Evolutionary conservation across 208 protist genomes (phyloP).

Genomic region (Acanthamoeba castellanii): DNA sequence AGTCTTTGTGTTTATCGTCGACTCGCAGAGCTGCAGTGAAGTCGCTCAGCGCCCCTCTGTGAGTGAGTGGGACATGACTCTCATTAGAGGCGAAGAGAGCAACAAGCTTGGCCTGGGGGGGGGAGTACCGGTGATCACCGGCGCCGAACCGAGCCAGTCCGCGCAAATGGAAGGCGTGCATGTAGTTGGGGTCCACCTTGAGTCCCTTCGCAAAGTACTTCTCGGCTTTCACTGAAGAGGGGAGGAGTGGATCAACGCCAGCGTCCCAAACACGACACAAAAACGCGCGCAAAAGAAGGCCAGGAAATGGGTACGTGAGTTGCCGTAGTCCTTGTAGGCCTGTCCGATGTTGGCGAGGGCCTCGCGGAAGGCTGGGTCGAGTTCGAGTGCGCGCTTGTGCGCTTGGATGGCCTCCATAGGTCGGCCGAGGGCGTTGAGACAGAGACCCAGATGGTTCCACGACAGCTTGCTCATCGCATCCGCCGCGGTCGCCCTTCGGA

Average conservation of each 20-base stretch:
- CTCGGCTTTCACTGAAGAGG: conserved; percentile 28
- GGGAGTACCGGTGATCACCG: conserved; percentile 72
- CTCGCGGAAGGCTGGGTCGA: conserved; percentile 83
- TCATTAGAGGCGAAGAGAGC: not conserved
- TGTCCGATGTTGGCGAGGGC: conserved; percentile 84
- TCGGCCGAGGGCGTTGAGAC: conserved; percentile 81
- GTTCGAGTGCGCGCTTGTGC: conserved; percentile 75
- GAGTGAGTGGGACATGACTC: too few relatives aligned
- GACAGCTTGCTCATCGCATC: conserved; percentile 77
- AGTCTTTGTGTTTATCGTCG: conserved; percentile 76
- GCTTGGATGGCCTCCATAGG: conserved; percentile 75
- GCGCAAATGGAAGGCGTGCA: conserved; percentile 81
- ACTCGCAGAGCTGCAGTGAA: conserved; percentile 75
- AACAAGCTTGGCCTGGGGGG: too few relatives aligned
- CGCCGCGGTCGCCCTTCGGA: conserved; percentile 67
- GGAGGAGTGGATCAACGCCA: too few relatives aligned
- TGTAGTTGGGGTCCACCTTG: conserved; percentile 78
- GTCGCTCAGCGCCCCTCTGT: conserved; percentile 78
- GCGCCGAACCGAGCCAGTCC: conserved; percentile 79
- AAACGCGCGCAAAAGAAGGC: not conserved
- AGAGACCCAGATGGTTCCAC: conserved; percentile 86
- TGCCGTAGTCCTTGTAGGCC: conserved; percentile 82
- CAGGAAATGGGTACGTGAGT: conserved; percentile 30
- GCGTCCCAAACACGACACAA: too few relatives aligned
- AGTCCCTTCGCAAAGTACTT: conserved; percentile 78